Evolutionary conservation across 371 early-diverging fungal genomes (phyloP).

Genomic region (Syncephalastrum monosporum): DNA sequence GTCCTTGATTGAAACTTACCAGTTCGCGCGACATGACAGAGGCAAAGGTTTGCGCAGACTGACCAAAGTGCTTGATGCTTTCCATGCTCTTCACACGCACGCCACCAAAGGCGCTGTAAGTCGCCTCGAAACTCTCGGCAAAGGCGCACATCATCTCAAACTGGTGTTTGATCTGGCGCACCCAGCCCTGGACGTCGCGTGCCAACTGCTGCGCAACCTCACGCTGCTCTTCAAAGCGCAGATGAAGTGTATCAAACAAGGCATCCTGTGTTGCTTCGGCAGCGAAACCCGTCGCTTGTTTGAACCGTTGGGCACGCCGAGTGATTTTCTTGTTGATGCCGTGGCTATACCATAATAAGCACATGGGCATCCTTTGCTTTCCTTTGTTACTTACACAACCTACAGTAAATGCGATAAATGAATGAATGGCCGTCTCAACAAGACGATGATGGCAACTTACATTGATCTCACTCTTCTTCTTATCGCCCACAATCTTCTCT

Average conservation of each 20-base stretch:
- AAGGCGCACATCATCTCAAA: constrained; percentile 59
- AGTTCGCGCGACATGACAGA: constrained; percentile 35
- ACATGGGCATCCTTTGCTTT: background rate
- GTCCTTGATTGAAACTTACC: constrained; percentile 12
- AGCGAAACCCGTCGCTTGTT: constrained; percentile 36
- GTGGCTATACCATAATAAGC: constrained; percentile 41
- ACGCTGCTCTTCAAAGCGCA: constrained; percentile 63
- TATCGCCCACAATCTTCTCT: constrained; percentile 78
- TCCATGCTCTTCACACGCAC: constrained; percentile 36
- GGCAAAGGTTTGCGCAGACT: constrained; percentile 23
- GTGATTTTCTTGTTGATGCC: constrained; percentile 75
- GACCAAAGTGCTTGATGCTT: constrained; percentile 29
- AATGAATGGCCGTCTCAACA: background rate
- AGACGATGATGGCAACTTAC: constrained; percentile 24
- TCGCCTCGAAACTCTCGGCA: constrained; percentile 57
- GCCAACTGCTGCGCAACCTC: constrained; percentile 50
- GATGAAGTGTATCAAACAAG: constrained; percentile 56
- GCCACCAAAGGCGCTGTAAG: constrained; percentile 54
- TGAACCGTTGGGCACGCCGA: constrained; percentile 40
- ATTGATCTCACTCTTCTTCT: constrained; percentile 64
- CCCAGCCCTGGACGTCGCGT: constrained; percentile 57
- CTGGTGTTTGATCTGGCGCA: constrained; percentile 51
- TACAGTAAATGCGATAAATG: constrained; percentile 7
- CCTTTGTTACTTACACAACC: constrained; percentile 39
- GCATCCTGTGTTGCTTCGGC: constrained; percentile 54